phyloP scores from a whole-genome alignment of 1,284 basidiomycete species.

The Melampsora americana region DNA sequence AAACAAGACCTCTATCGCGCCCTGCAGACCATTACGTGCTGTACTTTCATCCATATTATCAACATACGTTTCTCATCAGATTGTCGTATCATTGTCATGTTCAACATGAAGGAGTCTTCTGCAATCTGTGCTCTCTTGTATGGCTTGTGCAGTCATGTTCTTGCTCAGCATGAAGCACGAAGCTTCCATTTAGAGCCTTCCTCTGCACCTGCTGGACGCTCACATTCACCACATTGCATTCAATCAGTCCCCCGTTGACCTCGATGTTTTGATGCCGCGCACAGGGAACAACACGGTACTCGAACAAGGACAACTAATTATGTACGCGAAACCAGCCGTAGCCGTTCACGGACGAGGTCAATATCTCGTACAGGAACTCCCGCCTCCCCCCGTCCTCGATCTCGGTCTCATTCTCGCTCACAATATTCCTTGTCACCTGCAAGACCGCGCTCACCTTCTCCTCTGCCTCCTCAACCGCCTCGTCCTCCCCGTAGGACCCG shows the following conservation, averaged over 20 bases:
- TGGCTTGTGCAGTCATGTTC: no score
- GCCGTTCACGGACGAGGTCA: slow-evolving; percentile 17
- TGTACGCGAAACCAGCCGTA: slow-evolving; percentile 6
- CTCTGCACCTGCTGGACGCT: background rate
- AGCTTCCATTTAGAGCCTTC: slow-evolving; percentile 8
- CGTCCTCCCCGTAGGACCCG: slow-evolving; percentile 32
- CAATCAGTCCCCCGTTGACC: background rate
- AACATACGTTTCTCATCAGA: no score
- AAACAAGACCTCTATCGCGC: no score
- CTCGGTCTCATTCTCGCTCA: slow-evolving; percentile 19
- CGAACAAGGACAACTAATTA: background rate
- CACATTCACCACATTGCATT: background rate
- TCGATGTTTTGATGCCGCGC: background rate
- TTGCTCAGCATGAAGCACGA: no score
- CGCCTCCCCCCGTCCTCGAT: background rate
- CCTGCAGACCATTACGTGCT: no score
- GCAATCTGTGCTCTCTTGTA: no score
- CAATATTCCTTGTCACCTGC: slow-evolving; percentile 20
- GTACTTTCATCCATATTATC: no score
- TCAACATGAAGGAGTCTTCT: no score
- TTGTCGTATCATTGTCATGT: no score
- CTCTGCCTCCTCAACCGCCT: slow-evolving; percentile 28
- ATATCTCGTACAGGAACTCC: slow-evolving; percentile 6
- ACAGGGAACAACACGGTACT: background rate
- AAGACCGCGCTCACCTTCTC: slow-evolving; percentile 28